Evolutionary conservation across 495 filamentous ascomycete genomes (phyloP).

Genomic region (Pseudevernia furfuracea): DNA sequence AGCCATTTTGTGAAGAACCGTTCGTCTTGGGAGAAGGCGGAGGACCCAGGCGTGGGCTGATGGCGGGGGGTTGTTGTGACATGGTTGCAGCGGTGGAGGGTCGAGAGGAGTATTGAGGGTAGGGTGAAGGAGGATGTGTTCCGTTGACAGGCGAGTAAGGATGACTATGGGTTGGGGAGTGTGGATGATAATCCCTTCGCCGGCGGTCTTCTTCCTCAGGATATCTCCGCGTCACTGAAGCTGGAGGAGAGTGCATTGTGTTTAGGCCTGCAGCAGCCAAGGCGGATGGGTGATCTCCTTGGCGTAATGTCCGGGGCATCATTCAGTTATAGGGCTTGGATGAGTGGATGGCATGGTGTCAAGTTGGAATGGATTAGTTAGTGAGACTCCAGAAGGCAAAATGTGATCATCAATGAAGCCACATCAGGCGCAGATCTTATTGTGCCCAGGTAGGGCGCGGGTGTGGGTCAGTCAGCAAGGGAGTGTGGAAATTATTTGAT

Average conservation of each 20-base stretch:
- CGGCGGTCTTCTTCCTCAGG: conserved; percentile 28
- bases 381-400: conserved; percentile 14
- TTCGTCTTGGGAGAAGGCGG: conserved; percentile 26
- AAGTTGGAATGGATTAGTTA: not conserved
- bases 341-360: conserved; percentile 5
- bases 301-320: conserved; percentile 1
- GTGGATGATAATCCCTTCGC: conserved; percentile 26
- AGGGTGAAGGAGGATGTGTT: conserved; percentile 23
- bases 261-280: conserved; percentile 22
- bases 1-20: conserved; percentile 20
- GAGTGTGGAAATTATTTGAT: conserved; percentile 2
- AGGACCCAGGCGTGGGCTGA: conserved; percentile 24
- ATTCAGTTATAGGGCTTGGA: not conserved
- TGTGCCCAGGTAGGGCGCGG: conserved; percentile 14
- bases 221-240: conserved; percentile 25
- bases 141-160: conserved; percentile 25
- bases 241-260: conserved; percentile 8
- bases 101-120: conserved; percentile 23
- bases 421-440: conserved; percentile 19
- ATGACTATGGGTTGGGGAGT: conserved; percentile 23
- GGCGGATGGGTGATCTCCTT: conserved; percentile 11
- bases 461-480: conserved; percentile 11
- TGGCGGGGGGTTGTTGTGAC: conserved; percentile 19
- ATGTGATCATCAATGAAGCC: conserved; percentile 12
- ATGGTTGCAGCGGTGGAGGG: conserved; percentile 23